Base-by-base conservation (phyloP, 441 rosid genomes). In the Populus trichocarpa region DNA sequence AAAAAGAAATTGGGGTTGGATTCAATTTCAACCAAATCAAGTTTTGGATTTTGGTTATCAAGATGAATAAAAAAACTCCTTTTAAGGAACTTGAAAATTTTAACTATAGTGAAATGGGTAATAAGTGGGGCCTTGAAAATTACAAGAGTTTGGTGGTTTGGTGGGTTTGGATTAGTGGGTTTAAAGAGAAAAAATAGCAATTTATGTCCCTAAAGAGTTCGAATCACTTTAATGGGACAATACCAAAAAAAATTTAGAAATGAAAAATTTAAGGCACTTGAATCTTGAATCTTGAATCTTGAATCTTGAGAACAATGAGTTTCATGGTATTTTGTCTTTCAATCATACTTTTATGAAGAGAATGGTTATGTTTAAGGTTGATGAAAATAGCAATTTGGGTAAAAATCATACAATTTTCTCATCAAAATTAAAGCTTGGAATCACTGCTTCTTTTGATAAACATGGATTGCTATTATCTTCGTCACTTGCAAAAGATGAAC, bases 381-480 rank as follows among this genome's bases (percentile, higher is more conserved):
- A 91, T 33, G 94, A 90, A 16, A 93, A 96, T 77, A 70, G 83
- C 83, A 87, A 91, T 77, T 81, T 93, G 77, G 92, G 97, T 76
- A 91, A 90, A 73, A 96, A 93, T 80, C 94, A 88, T 57, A 81
- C 92, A 23, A 78, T 81, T 40, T 67, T 92, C 77, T 86, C 93
- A 0, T 84, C 93, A 28, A 92, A 90, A 86, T 61, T 93, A 90
- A 96, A 91, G 82, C 85, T 92, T 36, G 97, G 98, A 67, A 89
- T 96, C 69, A 88, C 93, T 50, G 89, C 93, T 50, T 78, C 77
- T 6, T 96, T 97, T 42, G 97, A 96, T 80, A 96, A 90, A 79
- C 93, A 93, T 76, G 98, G 99, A 11, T 74, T 92, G 80, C 97
- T 98, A 25, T 33, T 92, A 86, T 89, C 95, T 16, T 92, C 93